Base-by-base conservation (phyloP, 2,329 filamentous ascomycete genomes). In the Arthrobotrys pseudoclavata region DNA sequence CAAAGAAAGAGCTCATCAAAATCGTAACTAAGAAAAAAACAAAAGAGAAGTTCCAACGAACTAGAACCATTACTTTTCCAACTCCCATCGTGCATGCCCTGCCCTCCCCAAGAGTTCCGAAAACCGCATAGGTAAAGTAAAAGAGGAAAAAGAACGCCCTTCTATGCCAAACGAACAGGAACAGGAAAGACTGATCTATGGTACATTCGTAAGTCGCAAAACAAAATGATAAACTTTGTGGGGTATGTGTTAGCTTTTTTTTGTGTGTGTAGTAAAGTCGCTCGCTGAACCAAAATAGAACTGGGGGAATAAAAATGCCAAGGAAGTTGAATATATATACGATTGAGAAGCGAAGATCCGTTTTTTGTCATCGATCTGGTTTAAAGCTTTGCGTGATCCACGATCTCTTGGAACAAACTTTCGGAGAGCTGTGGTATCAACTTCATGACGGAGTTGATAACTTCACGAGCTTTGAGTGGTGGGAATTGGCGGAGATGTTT, bases 341-440 rank as follows among this genome's bases (percentile, higher is more conserved):
- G 24, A 22, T 67, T 26, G 37, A 62, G 60, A 63, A 75, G 42
- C 22, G 29, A 42, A 62, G 37, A 55, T 64, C 18, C 53, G 9
- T 20, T 42, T 24, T 26, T 42, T 60, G 6, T 60, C 18, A 10
- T 57, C 55, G 18, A 42, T 60, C 55, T 60, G 55, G 10, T 60
- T 40, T 29, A 60, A 60, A 60, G 55, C 82, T 91, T 91, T 5
- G 95, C 95, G 83, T 99, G 96, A 47, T 88, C 87, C 63, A 97
- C 90, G 82, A 99, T 93, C 83, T 97, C 93, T 62, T 91, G 90
- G 82, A 97, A 99, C 57, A 98, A 87, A 80, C 96, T 92, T 79
- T 94, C 90, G 1, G 96, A 95, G 68, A 99, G 94, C 86, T 94
- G 96, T 81, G 91, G 91, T 72, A 97, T 91, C 81, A 97, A 91